Evolutionary conservation across 2,329 filamentous ascomycete species (phyloP).

Genomic region (Hypoxylon sp.): DNA sequence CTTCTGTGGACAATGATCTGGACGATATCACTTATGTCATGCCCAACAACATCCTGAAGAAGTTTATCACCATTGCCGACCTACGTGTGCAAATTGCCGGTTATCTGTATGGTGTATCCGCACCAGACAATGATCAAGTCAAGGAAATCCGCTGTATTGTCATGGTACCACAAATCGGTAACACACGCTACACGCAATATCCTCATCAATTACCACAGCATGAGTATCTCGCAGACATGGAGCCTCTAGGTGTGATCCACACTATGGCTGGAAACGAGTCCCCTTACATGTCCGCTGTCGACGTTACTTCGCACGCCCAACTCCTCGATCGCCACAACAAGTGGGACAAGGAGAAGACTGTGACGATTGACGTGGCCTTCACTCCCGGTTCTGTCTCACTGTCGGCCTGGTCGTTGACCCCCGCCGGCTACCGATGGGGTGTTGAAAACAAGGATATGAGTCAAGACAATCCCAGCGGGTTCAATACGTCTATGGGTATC

Average conservation of each 20-base stretch:
- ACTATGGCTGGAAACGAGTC: conserved; percentile 95
- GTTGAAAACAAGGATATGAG: conserved; percentile 93
- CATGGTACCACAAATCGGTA: conserved; percentile 97
- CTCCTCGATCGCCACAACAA: conserved; percentile 85
- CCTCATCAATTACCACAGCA: conserved; percentile 92
- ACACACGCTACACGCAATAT: conserved; percentile 90
- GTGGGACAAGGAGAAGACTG: conserved; percentile 89
- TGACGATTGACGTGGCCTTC: conserved; percentile 96
- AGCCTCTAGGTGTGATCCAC: conserved; percentile 95
- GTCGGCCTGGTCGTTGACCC: conserved; percentile 92
- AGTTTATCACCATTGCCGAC: conserved; percentile 97
- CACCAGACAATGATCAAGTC: conserved; percentile 94
- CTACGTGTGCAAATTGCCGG: conserved; percentile 96
- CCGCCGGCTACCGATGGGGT: conserved; percentile 95
- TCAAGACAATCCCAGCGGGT: conserved; percentile 94
- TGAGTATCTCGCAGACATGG: conserved; percentile 87
- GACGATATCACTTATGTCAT: conserved; percentile 97
- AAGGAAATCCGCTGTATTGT: conserved; percentile 98
- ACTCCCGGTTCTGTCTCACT: conserved; percentile 96
- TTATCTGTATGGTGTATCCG: conserved; percentile 93
- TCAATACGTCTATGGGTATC: conserved; percentile 91
- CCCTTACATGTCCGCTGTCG: conserved; percentile 94
- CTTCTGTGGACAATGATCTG: conserved; percentile 91
- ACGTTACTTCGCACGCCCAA: conserved; percentile 94
- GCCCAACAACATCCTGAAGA: conserved; percentile 98